Evolutionary conservation across 345 rosid species (phyloP).

Genomic region (Pelargonium nanum): DNA sequence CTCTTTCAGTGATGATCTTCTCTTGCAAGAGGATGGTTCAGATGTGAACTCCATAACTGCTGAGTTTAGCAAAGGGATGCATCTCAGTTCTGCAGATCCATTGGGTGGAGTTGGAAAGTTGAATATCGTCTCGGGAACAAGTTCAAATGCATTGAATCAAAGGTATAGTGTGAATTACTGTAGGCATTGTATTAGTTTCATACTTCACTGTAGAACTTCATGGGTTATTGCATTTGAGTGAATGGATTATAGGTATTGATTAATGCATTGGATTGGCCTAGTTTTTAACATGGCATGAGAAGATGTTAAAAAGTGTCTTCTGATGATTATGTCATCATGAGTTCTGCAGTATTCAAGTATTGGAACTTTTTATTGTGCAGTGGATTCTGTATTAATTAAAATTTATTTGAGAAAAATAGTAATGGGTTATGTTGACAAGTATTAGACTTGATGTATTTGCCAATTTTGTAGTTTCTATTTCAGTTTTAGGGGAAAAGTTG

Average conservation of each 20-base stretch:
- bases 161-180: conserved; percentile 32
- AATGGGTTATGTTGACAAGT: too few species aligned
- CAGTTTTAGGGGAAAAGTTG: too few species aligned
- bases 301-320: too few species aligned
- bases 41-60: conserved; percentile 43
- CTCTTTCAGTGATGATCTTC: conserved; percentile 67
- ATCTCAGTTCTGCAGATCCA: conserved; percentile 52
- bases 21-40: conserved; percentile 73
- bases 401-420: too few species aligned
- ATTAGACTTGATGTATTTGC: too few species aligned
- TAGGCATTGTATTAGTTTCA: neutral
- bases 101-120: conserved; percentile 40
- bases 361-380: too few species aligned
- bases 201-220: neutral
- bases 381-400: too few species aligned
- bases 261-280: too few species aligned
- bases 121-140: conserved; percentile 31
- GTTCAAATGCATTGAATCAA: conserved; percentile 38
- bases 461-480: too few species aligned
- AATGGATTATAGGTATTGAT: neutral
- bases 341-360: too few species aligned
- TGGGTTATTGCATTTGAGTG: neutral
- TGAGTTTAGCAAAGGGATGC: conserved; percentile 64
- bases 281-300: too few species aligned
- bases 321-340: too few species aligned